A percentile compares a stretch with the other conserved stretches of the same genome.
Evolutionary conservation across 805 yeast genomes (phyloP).

Genomic region (Myxozyma nipponensis): DNA sequence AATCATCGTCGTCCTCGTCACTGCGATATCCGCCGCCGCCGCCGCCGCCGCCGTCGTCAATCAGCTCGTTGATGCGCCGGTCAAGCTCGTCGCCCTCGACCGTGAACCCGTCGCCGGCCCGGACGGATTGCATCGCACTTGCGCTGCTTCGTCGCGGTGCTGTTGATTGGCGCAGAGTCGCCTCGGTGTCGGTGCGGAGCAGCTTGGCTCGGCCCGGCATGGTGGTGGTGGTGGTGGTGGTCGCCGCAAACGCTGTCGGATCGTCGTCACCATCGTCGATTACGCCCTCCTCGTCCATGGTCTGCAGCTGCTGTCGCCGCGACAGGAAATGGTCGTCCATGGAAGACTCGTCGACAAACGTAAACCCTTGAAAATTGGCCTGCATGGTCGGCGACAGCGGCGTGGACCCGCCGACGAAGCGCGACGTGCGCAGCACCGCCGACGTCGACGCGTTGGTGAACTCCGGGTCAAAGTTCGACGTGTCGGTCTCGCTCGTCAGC

Average conservation of each 20-base stretch:
- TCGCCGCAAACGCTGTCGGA: background rate
- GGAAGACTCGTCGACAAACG: constrained; percentile 87
- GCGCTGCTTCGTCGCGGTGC: background rate
- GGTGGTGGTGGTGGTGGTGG: background rate
- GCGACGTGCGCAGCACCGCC: constrained; percentile 54
- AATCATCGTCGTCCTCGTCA: constrained; percentile 52
- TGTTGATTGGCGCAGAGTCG: constrained; percentile 3
- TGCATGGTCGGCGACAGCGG: constrained; percentile 94
- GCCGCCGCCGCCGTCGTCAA: background rate
- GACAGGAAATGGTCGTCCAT: constrained; percentile 87
- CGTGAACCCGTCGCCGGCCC: background rate
- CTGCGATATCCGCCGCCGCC: background rate
- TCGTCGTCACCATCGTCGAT: no score
- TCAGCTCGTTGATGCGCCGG: no score
- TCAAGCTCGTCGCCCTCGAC: no score
- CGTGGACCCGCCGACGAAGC: constrained; percentile 46
- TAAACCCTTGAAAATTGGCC: constrained; percentile 94
- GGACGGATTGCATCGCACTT: background rate
- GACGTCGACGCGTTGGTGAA: constrained; percentile 90
- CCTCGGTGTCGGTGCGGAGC: constrained; percentile 5
- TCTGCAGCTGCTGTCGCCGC: constrained; percentile 25
- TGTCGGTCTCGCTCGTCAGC: constrained; percentile 83
- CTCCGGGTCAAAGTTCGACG: constrained; percentile 96
- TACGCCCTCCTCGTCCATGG: constrained; percentile 26
- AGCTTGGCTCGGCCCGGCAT: background rate